A percentile compares a stretch with the other conserved stretches of the same genome.
Conservation (phyloP, 1,284 basidiomycete species). For the Heterobasidion parviporum region DNA sequence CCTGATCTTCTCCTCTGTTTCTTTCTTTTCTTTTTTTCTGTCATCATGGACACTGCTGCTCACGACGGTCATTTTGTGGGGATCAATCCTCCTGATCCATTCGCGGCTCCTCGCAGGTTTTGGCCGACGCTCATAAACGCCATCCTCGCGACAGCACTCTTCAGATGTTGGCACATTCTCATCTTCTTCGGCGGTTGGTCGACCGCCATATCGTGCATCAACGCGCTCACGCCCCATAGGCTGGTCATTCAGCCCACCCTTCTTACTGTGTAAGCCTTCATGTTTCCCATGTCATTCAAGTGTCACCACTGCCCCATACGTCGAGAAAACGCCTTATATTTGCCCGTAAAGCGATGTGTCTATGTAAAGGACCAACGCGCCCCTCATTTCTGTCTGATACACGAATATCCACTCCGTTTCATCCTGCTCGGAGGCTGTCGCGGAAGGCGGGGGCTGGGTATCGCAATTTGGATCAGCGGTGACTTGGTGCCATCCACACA, state of each 20-base stretch:
- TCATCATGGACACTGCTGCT: background rate
- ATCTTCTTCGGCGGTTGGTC: constrained; percentile 56
- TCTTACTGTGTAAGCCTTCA: constrained; percentile 45
- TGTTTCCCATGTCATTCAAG: background rate
- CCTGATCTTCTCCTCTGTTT: background rate
- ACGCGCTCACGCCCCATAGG: constrained; percentile 37
- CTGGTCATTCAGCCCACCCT: constrained; percentile 43
- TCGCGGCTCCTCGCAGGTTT: background rate
- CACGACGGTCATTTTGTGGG: background rate
- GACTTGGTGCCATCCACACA: no score
- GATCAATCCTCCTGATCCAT: constrained; percentile 9
- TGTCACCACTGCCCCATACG: no score
- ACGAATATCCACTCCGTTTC: no score
- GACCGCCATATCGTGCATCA: constrained; percentile 29
- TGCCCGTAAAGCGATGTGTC: no score
- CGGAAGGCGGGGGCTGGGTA: no score
- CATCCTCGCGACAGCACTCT: constrained; percentile 51
- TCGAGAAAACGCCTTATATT: no score
- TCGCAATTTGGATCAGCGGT: no score
- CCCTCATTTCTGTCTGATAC: no score
- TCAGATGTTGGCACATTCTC: constrained; percentile 62
- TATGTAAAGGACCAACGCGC: no score
- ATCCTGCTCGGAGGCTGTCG: no score
- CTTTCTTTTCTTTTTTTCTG: background rate
- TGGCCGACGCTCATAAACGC: constrained; percentile 32